Evolutionary conservation across 345 rosid genomes (phyloP).

Genomic region (Moringa oleifera): DNA sequence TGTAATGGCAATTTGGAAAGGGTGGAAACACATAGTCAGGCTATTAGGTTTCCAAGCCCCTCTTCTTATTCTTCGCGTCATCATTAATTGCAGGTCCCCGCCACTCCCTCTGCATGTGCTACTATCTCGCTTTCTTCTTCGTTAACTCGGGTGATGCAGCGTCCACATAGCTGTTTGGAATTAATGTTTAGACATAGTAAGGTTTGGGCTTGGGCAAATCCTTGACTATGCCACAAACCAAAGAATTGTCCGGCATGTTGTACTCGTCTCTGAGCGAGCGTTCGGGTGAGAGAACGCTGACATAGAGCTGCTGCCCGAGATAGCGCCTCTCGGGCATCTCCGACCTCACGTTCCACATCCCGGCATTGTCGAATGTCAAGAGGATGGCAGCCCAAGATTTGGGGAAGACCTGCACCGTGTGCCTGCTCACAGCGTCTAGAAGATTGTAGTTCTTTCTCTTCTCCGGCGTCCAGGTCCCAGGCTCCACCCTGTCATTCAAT

Average conservation of each 20-base stretch:
- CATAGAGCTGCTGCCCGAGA: constrained; percentile 73
- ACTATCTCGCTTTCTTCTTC: too few relatives aligned
- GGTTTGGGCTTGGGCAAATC: constrained; percentile 54
- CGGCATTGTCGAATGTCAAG: constrained; percentile 77
- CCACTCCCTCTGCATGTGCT: too few relatives aligned
- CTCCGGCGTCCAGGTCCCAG: constrained; percentile 79
- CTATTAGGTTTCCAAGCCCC: too few relatives aligned
- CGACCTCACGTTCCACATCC: constrained; percentile 91
- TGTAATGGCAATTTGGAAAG: too few relatives aligned
- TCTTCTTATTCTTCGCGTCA: too few relatives aligned
- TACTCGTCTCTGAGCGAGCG: constrained; percentile 86
- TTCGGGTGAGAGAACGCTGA: constrained; percentile 57
- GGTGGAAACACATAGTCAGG: too few relatives aligned
- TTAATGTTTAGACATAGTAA: constrained; percentile 28
- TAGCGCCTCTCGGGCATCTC: constrained; percentile 57
- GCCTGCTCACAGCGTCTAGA: constrained; percentile 77
- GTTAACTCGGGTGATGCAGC: too few relatives aligned
- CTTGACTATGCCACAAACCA: constrained; percentile 52
- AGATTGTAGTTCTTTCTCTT: constrained; percentile 77
- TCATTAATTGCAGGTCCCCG: too few relatives aligned
- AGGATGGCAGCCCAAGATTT: constrained; percentile 85
- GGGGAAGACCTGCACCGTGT: constrained; percentile 77
- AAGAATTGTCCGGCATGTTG: constrained; percentile 57
- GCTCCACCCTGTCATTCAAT: constrained; percentile 45
- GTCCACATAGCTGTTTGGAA: too few relatives aligned